Evolutionary conservation across 495 filamentous ascomycete species (phyloP), one percentile per base, ranked within the genome.

Genomic region (Aspergillus homomorphus): DNA sequence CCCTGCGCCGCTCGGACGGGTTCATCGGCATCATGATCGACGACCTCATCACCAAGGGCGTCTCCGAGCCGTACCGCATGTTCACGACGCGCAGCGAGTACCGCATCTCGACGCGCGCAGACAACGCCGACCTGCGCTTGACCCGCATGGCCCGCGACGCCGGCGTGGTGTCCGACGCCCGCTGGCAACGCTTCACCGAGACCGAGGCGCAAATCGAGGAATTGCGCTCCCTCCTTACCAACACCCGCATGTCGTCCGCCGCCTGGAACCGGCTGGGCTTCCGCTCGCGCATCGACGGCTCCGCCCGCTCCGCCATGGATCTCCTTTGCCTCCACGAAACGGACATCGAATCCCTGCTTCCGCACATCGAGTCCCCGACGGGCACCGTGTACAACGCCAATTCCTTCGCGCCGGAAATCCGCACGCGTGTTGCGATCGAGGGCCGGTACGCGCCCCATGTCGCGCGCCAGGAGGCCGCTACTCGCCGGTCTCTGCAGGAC

Each of bases 11-110:
- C 56, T 86, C 88, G 14, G 94, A 98, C 71, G 90, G 89, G 16
- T 98, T 97, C 69, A 97, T 98, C 69, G 94, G 94, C 53, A 87
- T 98, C 74, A 96, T 98, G 94, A 94, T 98, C 69, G 94, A 98
- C 73, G 94, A 98, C 69, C 85, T 98, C 45, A 86, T 96, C 72
- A 98, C 94, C 28, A 98, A 97, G 73, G 94, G 94, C 46, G 93
- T 98, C 14, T 90, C 89, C 9, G 94, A 98, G 73, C 94, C 94
- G 0, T 98, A 98, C 75, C 86, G 94, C 59, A 98, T 98, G 95
- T 98, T 98, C 79, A 98, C 94, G 8, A 91, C 90, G 18, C 87
- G 94, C 56, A 92, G 87, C 75, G 94, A 98, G 72, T 98, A 95
- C 76, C 89, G 94, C 50, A 92, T 98, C 80, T 88, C 85, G 30